Percentiles rank a stretch among this genome's conserved stretches.
Evolutionary conservation across 169 alveolate genomes (phyloP).

Genomic region (Neospora caninum): DNA sequence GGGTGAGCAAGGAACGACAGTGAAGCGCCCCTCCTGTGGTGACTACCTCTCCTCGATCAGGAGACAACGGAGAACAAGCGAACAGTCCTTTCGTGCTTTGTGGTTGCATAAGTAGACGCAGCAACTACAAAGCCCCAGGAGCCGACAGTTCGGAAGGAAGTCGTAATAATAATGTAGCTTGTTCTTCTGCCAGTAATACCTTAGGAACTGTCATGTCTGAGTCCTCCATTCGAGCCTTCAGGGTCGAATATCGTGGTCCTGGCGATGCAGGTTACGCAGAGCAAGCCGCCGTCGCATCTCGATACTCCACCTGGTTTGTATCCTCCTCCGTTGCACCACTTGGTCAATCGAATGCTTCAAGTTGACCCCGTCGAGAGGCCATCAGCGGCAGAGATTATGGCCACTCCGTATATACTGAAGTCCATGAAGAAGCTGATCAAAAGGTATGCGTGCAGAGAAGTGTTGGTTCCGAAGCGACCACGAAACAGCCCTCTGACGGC

Average conservation of each 20-base stretch:
- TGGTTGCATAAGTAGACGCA: too few species aligned
- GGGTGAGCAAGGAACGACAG: conserved; percentile 27
- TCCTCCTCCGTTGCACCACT: conserved; percentile 35
- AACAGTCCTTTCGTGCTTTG: too few species aligned
- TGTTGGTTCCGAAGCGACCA: neutral
- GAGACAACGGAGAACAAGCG: too few species aligned
- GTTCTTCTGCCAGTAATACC: neutral
- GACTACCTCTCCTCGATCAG: too few species aligned
- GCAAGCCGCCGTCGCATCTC: conserved; percentile 42
- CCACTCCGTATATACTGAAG: conserved; percentile 42
- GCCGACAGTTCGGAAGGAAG: too few species aligned
- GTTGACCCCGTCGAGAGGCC: conserved; percentile 49
- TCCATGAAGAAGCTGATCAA: conserved; percentile 1
- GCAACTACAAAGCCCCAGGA: too few species aligned
- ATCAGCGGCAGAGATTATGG: conserved; percentile 39
- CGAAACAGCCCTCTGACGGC: neutral
- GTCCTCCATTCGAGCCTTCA: neutral
- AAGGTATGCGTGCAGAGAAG: neutral
- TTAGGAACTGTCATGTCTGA: neutral
- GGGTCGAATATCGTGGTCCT: conserved; percentile 45
- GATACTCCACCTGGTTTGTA: conserved; percentile 45
- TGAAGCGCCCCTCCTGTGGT: too few species aligned
- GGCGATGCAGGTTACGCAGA: conserved; percentile 47
- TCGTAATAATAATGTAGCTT: too few species aligned
- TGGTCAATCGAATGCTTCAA: conserved; percentile 56